Percentiles rank a stretch among this genome's conserved stretches.
Evolutionary conservation across 306 rosid species (phyloP).

Genomic region (Fagus crenata): DNA sequence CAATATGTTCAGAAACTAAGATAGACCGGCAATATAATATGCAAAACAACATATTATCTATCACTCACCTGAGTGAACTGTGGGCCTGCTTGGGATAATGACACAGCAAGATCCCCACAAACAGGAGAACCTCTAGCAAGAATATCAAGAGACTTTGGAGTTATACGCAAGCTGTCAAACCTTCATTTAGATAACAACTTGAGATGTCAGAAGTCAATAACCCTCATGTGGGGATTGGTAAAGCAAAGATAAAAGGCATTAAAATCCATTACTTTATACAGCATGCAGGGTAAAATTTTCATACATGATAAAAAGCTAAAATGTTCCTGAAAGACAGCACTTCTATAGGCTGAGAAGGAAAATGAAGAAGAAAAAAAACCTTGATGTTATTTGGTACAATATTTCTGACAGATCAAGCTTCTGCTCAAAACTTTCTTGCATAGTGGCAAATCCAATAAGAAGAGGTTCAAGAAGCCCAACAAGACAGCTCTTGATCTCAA

Average conservation of each 20-base stretch:
- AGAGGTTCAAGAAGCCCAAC: constrained; percentile 99
- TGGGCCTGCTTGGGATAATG: constrained; percentile 97
- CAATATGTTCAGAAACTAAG: constrained; percentile 36
- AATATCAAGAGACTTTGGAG: constrained; percentile 94
- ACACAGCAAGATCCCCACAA: constrained; percentile 98
- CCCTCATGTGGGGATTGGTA: constrained; percentile 13
- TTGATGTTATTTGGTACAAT: constrained; percentile 94
- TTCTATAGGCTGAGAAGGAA: background rate
- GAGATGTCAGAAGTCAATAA: constrained; percentile 29
- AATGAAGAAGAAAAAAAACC: constrained; percentile 48
- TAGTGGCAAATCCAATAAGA: constrained; percentile 94
- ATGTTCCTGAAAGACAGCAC: background rate
- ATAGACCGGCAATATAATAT: constrained; percentile 24
- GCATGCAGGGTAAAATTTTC: background rate
- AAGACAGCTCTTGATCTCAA: constrained; percentile 94
- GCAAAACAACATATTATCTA: constrained; percentile 22
- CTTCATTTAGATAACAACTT: constrained; percentile 53
- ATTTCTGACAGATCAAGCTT: constrained; percentile 95
- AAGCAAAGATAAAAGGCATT: constrained; percentile 29
- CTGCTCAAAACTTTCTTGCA: constrained; percentile 94
- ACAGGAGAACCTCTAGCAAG: constrained; percentile 96
- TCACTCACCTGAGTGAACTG: constrained; percentile 89
- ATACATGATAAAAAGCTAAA: background rate
- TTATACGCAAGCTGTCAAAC: constrained; percentile 97
- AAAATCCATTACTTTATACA: constrained; percentile 19